Conservation (phyloP, 352 stramenopile genomes). For the Peronosclerospora sorghi region DNA sequence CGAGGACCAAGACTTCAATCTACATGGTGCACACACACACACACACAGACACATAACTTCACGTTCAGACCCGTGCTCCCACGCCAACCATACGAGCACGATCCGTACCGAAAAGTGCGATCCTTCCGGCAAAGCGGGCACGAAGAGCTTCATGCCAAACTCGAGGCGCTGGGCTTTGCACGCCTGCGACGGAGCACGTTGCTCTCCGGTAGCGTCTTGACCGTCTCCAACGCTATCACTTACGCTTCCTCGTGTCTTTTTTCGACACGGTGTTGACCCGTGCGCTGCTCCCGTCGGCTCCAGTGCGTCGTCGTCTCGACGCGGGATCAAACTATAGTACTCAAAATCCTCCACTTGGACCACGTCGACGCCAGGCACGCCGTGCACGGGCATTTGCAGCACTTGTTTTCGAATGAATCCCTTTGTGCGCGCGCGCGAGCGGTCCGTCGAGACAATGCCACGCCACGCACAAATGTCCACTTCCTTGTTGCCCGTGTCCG, state of each 20-base stretch:
- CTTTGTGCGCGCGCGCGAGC: constrained; percentile 4
- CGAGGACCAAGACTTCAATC: constrained; percentile 33
- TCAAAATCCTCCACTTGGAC: constrained; percentile 45
- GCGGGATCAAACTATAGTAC: constrained; percentile 36
- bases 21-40: constrained; percentile 2
- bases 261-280: constrained; percentile 2
- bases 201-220: too few species aligned
- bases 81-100: background rate
- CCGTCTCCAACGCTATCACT: too few species aligned
- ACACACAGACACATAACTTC: too few species aligned
- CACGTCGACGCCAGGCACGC: constrained; percentile 33
- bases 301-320: constrained; percentile 1
- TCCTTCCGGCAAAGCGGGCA: constrained; percentile 33
- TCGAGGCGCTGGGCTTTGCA: constrained; percentile 27
- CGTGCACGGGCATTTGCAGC: constrained; percentile 44
- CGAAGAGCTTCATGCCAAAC: constrained; percentile 61
- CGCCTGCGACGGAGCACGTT: background rate
- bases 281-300: background rate
- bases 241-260: constrained; percentile 10
- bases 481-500: constrained; percentile 40
- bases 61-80: background rate
- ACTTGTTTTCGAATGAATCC: constrained; percentile 42
- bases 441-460: constrained; percentile 2
- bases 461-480: constrained; percentile 54
- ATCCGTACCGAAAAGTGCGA: constrained; percentile 46